Base-by-base conservation (phyloP, 2,329 filamentous ascomycete genomes). In the Mycosphaerella sp. region DNA sequence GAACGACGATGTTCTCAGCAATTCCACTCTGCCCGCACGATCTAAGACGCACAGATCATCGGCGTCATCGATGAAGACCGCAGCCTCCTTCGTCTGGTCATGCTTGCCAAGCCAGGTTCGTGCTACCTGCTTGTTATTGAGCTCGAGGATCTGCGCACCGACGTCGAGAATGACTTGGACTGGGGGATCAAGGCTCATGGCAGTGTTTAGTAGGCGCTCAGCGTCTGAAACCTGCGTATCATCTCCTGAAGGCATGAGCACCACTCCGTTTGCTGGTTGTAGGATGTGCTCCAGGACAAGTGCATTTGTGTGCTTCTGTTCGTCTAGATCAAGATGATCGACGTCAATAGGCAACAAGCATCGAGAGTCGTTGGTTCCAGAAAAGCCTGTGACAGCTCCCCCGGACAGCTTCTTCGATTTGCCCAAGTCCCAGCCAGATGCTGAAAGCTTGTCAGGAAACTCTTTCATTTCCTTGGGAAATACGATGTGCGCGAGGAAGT, bases 341-440 rank as follows among this genome's bases (percentile, higher is more conserved):
- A 87, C 79, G 0, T 74, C 80, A n/a, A 81, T 64, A 0, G 85
- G 85, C 0, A 87, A 66, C 30, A 85, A 71, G 0, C 67, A 69
- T 34, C 76, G 72, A 16, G 78, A 81, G 60, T 88, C 85, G 40
- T 86, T 87, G 0, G 85, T 88, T 0, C 85, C 85, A 6, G 80
- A 85, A 62, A 89, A 89, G 0, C 85, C 85, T 0, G 83, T 86
- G 0, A 82, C 85, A n/a, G 46, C 39, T 12, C 46, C 39, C 1
- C 75, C 54, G 1, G 68, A 0, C 84, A 77, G 0, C 82, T 61
- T 4, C 72, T 64, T 0, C 68, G 64, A 0, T 14, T 37, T 18
- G 0, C 81, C 80, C 1, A 87, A 69, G 56, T 87, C 84, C 84
- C 84, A 88, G 0, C 80, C 82, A 0, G 80, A 85, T 0, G 80